Evolutionary conservation across 768 basidiomycete species (phyloP), one percentile per base, ranked within the genome.

Genomic region (Termitomyces sp.): DNA sequence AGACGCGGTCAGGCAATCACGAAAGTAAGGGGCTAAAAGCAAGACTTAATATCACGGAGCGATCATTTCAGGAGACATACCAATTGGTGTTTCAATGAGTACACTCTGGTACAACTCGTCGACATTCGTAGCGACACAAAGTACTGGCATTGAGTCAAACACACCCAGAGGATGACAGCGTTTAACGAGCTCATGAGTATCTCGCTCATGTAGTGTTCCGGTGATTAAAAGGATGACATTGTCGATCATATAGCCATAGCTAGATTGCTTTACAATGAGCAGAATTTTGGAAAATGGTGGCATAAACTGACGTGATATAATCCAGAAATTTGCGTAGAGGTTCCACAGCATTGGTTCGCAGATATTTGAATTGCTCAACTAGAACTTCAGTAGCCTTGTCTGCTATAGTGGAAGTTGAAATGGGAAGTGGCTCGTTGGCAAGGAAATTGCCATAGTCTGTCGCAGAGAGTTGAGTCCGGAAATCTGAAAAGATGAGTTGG

Each of bases 161-260:
- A 94, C 84, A 17, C 97, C 97, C 42, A 99, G 81, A 3, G 97
- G 97, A 70, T 99, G 97, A 77, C 97, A 99, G 42, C 97, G 87
- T 67, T 96, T 94, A 42, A 99, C 78, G 4, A 99, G 85, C 71
- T 99, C 97, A 66, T 97, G 94, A 2, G 96, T 98, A 73, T 98
- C 96, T 60, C 97, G 84, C 75, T 98, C 96, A 70, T 98, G 96
- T 38, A 99, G 77, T 0, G 96, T 98, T 25, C 97, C 97, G 15
- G 97, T 96, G 64, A 98, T 99, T 70, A 99, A 83, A 57, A 99
- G 83, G 61, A 99, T 89, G 69, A 99, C 92, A 73, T 99, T 99
- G 85, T 99, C 97, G 71, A 99, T 98, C 97, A 99, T 99, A 77
- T 98, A 99, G 36, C 87, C 94, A 73, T 97, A 97, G 49, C 95